Conservation (phyloP, 2,329 filamentous ascomycete genomes). For the Dactylellina drechsleri region DNA sequence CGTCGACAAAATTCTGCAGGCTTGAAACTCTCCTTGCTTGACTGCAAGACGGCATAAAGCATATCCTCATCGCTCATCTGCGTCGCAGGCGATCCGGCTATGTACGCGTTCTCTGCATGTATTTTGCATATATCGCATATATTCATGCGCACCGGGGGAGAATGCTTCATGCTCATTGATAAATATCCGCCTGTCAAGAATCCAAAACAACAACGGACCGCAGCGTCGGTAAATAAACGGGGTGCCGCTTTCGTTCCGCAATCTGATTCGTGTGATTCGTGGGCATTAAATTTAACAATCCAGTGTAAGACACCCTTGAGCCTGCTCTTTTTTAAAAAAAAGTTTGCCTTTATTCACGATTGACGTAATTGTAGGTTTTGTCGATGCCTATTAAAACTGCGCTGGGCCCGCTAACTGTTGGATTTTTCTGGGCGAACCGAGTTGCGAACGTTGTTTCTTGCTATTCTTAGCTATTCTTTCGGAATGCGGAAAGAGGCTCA, state of each 20-base stretch:
- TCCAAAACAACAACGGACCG: constrained; percentile 52
- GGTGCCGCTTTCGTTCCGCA: constrained; percentile 45
- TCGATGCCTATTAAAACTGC: constrained; percentile 10
- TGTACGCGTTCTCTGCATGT: constrained; percentile 40
- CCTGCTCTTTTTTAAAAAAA: neutral
- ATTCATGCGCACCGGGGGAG: constrained; percentile 16
- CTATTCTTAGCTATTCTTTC: constrained; percentile 36
- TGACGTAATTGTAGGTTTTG: constrained; percentile 1
- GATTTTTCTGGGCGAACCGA: constrained; percentile 28
- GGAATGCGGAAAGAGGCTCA: constrained; percentile 15
- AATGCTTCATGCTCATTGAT: constrained; percentile 12
- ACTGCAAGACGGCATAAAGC: constrained; percentile 31
- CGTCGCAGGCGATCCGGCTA: constrained; percentile 30
- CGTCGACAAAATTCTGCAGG: constrained; percentile 16
- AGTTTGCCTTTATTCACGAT: neutral
- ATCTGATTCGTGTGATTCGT: constrained; percentile 37
- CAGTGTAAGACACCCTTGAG: neutral
- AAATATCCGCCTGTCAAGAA: constrained; percentile 22
- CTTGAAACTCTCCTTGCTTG: constrained; percentile 31
- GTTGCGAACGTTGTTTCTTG: constrained; percentile 28
- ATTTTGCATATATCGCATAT: neutral
- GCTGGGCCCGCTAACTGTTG: constrained; percentile 24
- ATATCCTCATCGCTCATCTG: constrained; percentile 28
- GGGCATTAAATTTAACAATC: constrained; percentile 42
- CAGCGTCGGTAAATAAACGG: constrained; percentile 20